phyloP scores from a whole-genome alignment of 2,329 filamentous ascomycete species.

The Claviceps sp. region DNA sequence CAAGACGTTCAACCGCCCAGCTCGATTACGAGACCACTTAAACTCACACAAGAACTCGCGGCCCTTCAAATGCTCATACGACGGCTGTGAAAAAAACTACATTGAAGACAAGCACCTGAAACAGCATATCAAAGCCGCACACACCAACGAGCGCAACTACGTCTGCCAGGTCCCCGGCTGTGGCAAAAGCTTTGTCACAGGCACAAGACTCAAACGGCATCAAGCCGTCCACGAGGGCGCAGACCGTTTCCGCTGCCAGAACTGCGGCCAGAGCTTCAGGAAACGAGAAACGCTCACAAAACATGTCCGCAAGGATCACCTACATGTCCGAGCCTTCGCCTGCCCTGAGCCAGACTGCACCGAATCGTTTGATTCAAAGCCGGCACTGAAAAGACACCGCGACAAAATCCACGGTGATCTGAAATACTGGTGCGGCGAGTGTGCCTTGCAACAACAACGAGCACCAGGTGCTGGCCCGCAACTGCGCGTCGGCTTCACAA shows the following conservation, averaged over 20 bases:
- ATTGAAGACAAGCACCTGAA: slow-evolving; percentile 76
- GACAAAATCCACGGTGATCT: slow-evolving; percentile 55
- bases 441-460: slow-evolving; percentile 27
- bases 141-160: slow-evolving; percentile 58
- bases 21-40: slow-evolving; percentile 65
- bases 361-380: slow-evolving; percentile 59
- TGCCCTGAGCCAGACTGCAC: slow-evolving; percentile 52
- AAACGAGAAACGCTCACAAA: slow-evolving; percentile 78
- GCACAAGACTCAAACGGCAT: slow-evolving; percentile 65
- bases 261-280: slow-evolving; percentile 67
- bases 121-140: slow-evolving; percentile 72
- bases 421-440: slow-evolving; percentile 68
- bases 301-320: slow-evolving; percentile 66
- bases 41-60: slow-evolving; percentile 78
- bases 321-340: slow-evolving; percentile 55
- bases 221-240: slow-evolving; percentile 60
- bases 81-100: slow-evolving; percentile 70
- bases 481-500: slow-evolving; percentile 50
- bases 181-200: slow-evolving; percentile 68
- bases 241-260: slow-evolving; percentile 62
- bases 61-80: slow-evolving; percentile 58
- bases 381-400: slow-evolving; percentile 58
- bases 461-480: slow-evolving; percentile 23
- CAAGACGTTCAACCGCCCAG: slow-evolving; percentile 80
- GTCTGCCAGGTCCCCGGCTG: slow-evolving; percentile 61